Percentiles rank a stretch among this genome's conserved stretches.
These are phyloP conservation scores for Extremus antarcticus DNA, from an alignment of 495 filamentous ascomycete species.

Conservation along the genomic window DNA sequence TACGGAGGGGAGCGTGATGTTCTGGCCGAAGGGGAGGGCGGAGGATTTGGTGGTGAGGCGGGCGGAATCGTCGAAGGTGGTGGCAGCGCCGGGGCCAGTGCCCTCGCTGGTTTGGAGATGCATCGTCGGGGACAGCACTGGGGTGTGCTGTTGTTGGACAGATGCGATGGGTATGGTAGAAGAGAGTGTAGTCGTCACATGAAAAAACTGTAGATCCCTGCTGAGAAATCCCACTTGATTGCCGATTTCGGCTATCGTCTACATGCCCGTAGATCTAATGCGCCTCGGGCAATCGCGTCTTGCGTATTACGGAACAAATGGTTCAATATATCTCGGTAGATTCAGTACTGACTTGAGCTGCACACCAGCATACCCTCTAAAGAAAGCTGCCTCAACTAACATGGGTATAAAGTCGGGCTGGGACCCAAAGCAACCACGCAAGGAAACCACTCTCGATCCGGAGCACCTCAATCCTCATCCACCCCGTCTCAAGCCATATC, in stretches of 20 bases:
- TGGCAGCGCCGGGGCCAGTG: constrained; percentile 7
- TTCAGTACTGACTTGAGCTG: background rate
- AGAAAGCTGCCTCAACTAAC: background rate
- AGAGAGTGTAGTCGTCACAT: background rate
- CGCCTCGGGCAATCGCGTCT: too few species aligned
- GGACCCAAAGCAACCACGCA: background rate
- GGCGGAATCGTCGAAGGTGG: background rate
- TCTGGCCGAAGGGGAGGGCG: constrained; percentile 52
- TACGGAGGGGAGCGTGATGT: constrained; percentile 53
- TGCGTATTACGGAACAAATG: too few species aligned
- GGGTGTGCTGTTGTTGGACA: background rate
- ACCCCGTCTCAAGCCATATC: too few species aligned
- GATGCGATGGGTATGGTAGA: background rate
- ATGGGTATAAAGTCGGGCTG: background rate
- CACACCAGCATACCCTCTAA: background rate
- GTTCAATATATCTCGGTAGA: background rate
- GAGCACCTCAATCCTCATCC: too few species aligned
- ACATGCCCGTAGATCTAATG: too few species aligned
- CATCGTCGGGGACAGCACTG: constrained; percentile 1
- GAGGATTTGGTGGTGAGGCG: constrained; percentile 32
- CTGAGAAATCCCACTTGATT: background rate
- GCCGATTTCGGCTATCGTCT: background rate
- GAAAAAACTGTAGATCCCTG: background rate
- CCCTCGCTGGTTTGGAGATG: constrained; percentile 15
- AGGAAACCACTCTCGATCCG: background rate